Percentiles rank a stretch among this genome's conserved stretches.
phyloP scores from a whole-genome alignment of 164 flowering plant genomes.

The Santalum album region DNA sequence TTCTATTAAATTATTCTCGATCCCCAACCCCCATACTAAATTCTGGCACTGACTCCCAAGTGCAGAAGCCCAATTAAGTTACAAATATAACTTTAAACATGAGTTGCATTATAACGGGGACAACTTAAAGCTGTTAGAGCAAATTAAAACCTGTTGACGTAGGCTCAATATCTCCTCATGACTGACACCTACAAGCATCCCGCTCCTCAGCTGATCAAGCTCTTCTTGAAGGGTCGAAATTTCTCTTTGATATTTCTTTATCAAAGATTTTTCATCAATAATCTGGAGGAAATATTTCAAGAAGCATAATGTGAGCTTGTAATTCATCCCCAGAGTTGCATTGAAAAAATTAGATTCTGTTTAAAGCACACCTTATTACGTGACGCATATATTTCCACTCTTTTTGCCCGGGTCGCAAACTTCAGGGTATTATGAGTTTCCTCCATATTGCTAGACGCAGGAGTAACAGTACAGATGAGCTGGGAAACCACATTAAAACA shows the following conservation, averaged over 20 bases:
- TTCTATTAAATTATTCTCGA: too few species aligned
- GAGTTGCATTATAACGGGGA: too few species aligned
- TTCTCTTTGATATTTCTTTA: constrained; percentile 95
- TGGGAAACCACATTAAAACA: constrained; percentile 21
- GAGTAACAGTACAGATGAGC: constrained; percentile 99
- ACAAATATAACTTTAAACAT: too few species aligned
- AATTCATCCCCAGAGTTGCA: too few species aligned
- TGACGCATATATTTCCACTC: constrained; percentile 92
- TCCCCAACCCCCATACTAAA: too few species aligned
- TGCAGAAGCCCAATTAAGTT: too few species aligned
- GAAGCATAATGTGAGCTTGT: too few species aligned
- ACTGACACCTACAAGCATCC: constrained; percentile 71
- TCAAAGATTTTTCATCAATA: constrained; percentile 95
- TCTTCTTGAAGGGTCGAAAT: constrained; percentile 75
- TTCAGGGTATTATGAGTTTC: constrained; percentile 98
- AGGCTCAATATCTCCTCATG: constrained; percentile 82
- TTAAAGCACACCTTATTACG: constrained; percentile 79
- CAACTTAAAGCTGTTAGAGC: too few species aligned
- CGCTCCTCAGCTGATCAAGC: constrained; percentile 83
- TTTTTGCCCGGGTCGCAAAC: constrained; percentile 96
- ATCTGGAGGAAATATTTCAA: constrained; percentile 48
- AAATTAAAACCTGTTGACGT: constrained; percentile 85
- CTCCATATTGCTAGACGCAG: constrained; percentile 95
- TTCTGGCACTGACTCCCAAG: too few species aligned
- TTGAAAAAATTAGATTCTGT: too few species aligned